Evolutionary conservation across 2,329 filamentous ascomycete species (phyloP).

Genomic region (Pyricularia pennisetigena): DNA sequence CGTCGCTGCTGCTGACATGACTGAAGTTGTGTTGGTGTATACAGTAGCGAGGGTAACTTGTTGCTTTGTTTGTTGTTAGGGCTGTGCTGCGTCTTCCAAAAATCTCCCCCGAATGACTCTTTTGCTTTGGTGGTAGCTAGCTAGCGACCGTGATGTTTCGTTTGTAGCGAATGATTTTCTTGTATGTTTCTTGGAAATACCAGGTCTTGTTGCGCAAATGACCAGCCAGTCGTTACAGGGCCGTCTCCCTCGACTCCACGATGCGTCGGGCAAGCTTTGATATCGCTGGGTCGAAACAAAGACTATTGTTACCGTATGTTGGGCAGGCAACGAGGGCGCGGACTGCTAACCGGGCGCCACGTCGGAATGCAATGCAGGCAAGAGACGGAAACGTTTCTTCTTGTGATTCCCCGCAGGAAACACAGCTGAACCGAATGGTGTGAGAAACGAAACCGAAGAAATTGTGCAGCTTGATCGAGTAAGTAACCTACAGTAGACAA

Average conservation of each 20-base stretch:
- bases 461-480: not conserved
- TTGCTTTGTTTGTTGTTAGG: not conserved
- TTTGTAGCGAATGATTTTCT: not conserved
- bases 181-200: not conserved
- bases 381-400: not conserved
- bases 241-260: not conserved
- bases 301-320: not conserved
- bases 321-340: not conserved
- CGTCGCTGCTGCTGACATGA: conserved; percentile 39
- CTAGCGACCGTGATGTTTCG: not conserved
- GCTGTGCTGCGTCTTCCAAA: not conserved
- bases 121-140: not conserved
- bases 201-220: not conserved
- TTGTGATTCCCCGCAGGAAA: not conserved
- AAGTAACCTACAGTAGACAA: not conserved
- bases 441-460: not conserved
- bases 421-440: not conserved
- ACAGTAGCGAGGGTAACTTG: not conserved
- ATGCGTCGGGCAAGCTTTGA: not conserved
- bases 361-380: not conserved
- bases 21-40: conserved; percentile 8
- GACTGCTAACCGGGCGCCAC: not conserved
- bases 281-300: not conserved
- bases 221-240: not conserved
- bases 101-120: not conserved